Evolutionary conservation across 345 rosid species (phyloP), one percentile per base, ranked within the genome.

Genomic region (Passiflora organensis): DNA sequence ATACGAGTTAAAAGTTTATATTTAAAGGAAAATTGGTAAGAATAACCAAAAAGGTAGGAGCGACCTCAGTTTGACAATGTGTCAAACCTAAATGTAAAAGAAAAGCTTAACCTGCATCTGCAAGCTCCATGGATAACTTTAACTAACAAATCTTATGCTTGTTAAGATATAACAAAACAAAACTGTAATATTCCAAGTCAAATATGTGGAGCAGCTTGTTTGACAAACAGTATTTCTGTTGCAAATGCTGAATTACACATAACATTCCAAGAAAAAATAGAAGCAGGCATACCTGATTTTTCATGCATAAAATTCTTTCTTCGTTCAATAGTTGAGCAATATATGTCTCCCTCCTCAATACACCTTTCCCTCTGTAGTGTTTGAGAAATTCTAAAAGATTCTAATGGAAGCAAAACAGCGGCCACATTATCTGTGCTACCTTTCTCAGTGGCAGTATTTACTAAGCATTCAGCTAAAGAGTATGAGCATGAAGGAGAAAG

Each of bases 351-450:
- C 60, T 64, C 75, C 60, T 54, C 64, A 53, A 49, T 43, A 61
- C 73, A 59, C 44, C 69, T 74, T 61, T 75, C 78, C 65, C 53
- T 67, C 17, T 44, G 64, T 43, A 63, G 64, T 59, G 62, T 78
- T 55, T 77, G 79, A 71, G 83, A 68, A 52, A 69, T 53, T 63
- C 47, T 63, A 61, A 60, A 48, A 41, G 84, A 73, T 60, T 71
- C 76, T 53, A 91, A 60, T 47, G 97, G 95, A 51, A 87, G 84
- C 56, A 91, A 86, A 63, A 79, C 77, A 51, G 82, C 83, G 60
- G 96, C 97, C 75, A 83, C 61, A 62, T 91, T 91, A 72, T 91
- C 96, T 86, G 65, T 76, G 56, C 95, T 91, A 53, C 97, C 97
- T 71, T 67, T 75, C 58, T 80, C 76, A 58, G 76, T 79, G 46